Base-by-base conservation (phyloP, 768 basidiomycete genomes). In the Lentinula lateritia region DNA sequence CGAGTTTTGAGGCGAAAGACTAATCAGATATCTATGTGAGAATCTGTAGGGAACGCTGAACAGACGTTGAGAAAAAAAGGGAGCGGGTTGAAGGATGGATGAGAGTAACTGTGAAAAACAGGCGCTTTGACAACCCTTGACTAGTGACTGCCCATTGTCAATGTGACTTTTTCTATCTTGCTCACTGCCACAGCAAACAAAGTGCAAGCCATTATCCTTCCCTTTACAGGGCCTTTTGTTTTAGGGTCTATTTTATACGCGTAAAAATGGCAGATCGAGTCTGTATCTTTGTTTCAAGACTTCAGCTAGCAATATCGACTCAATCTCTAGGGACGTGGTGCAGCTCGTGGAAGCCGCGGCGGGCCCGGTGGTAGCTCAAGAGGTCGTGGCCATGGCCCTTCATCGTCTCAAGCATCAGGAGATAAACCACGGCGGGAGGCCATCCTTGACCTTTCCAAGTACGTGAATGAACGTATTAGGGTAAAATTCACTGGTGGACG, bases 401-500 rank as follows among this genome's bases (percentile, higher is more conserved):
- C 77, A 6, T 75, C 76, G 52, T 70, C 79, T 16, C 77, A 77
- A 56, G 78, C 81, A 36, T 66, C 80, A 10, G 77, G 84, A 70
- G 83, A 93, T 67, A 93, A 90, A 71, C 92, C 91, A 48, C 92
- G 90, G 72, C 84, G 92, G 46, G 96, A 98, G 74, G 92, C 93
- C 34, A 98, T 98, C 74, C 85, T 98, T 36, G 95, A 98, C 73
- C 86, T 98, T 36, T 86, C 91, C 53, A 95, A 96, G 73, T 98
- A 97, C 68, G 90, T 90, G 57, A 92, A 96, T 73, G 88, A 95
- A 73, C 83, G 86, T 64, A 92, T 99, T 70, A 78, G 93, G 60
- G 95, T 98, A 69, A 98, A 97, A 75, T 98, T 99, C 71, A 93
- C 93, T n/a, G 97, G 97, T 48, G 96, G 96, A 42, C 79, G 97